A percentile compares a stretch with the other conserved stretches of the same genome.
phyloP scores from a whole-genome alignment of 192 early-diverging fungal species.

The Thoreauomyces humboldtii region DNA sequence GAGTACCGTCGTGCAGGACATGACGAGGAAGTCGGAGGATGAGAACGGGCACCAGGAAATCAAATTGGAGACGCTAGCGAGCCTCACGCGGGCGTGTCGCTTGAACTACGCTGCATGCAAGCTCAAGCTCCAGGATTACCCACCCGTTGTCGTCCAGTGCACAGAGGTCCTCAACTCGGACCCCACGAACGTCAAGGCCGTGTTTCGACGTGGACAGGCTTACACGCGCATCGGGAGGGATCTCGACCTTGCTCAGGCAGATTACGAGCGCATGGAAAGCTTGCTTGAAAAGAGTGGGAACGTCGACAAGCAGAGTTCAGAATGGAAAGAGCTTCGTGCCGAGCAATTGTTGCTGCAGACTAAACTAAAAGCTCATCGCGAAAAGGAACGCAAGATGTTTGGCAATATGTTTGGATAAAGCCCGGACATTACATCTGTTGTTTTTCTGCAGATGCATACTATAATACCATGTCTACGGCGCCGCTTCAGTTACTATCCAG shows the following conservation, averaged over 20 bases:
- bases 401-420: conserved; percentile 37
- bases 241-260: conserved; percentile 49
- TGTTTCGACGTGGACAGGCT: conserved; percentile 52
- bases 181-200: conserved; percentile 44
- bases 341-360: conserved; percentile 35
- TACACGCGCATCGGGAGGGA: conserved; percentile 49
- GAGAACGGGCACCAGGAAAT: conserved; percentile 5
- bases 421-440: too few species aligned
- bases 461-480: too few species aligned
- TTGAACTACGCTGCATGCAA: conserved; percentile 57
- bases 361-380: conserved; percentile 33
- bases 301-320: conserved; percentile 18
- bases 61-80: conserved; percentile 25
- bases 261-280: conserved; percentile 30
- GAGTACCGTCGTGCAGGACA: conserved; percentile 37
- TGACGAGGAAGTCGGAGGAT: conserved; percentile 18
- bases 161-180: conserved; percentile 47
- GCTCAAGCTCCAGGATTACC: conserved; percentile 47
- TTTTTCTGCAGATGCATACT: too few species aligned
- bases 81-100: conserved; percentile 31
- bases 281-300: conserved; percentile 18
- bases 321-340: conserved; percentile 39
- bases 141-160: conserved; percentile 43
- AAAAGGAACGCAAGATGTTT: conserved; percentile 52
- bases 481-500: too few species aligned